Evolutionary conservation across 2,329 filamentous ascomycete species (phyloP), one percentile per base, ranked within the genome.

Genomic region (Sporothrix inflata): DNA sequence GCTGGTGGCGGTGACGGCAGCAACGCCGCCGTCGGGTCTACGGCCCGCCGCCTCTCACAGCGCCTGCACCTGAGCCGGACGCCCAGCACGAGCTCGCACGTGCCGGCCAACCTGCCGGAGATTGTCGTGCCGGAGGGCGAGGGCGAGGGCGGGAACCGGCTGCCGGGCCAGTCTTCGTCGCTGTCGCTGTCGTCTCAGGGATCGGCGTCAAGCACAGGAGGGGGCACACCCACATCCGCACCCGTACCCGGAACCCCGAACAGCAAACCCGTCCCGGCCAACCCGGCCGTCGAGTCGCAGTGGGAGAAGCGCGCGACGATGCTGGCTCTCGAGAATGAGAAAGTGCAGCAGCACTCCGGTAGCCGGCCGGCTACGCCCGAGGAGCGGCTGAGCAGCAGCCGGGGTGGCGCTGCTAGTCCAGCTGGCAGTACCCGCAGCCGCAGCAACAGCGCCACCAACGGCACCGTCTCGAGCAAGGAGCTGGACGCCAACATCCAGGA

Each of bases 301-400:
- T 99, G 96, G 96, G 96, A 98, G 85, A 91, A 92, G 83, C 87
- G 95, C 73, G 96, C 96, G 38, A 98, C 94, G n/a, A 88, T 97
- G 73, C 84, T 98, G 75, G 95, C 93, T 42, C 88, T 88, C 76
- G 86, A 87, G 76, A 89, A 87, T 76, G 85, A 87, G 76, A 79
- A 82, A 76, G 81, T 82, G 72, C 82, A 71, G 27, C 70, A 65
- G 24, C 69, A 19, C 14, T 40, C 21, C 19, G 84, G 82, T 75
- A 81, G 80, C 75, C 79, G 80, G 21, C 83, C 86, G 4, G 75
- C 78, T 11, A 81, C 83, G 14, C 82, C 84, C 45, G 78, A 79
- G 7, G 40, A 80, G 63, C 76, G 76, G 38, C 75, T 82, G 75
- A 79, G 75, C 57, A 73, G 78, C 66, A 73, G 78, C 57, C 74